phyloP scores from a whole-genome alignment of 1,284 basidiomycete genomes.

The Thecaphora thlaspeos region DNA sequence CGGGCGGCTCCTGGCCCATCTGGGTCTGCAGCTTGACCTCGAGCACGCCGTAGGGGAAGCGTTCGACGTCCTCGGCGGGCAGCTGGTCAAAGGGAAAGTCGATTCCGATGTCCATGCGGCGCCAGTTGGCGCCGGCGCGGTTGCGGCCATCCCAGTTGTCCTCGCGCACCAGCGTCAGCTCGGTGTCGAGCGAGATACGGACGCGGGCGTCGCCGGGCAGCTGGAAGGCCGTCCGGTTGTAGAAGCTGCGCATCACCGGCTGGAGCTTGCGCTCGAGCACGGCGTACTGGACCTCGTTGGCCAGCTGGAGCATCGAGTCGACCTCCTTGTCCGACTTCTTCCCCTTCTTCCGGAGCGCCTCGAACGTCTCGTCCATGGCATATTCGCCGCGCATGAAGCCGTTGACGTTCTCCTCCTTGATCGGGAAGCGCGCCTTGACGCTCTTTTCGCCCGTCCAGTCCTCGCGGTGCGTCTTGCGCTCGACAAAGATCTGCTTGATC shows the following conservation, averaged over 20 bases:
- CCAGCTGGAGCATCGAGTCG: slow-evolving; percentile 91
- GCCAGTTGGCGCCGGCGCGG: slow-evolving; percentile 85
- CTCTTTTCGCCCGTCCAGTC: slow-evolving; percentile 99
- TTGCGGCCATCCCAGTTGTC: slow-evolving; percentile 89
- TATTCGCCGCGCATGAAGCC: slow-evolving; percentile 85
- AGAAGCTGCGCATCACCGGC: slow-evolving; percentile 93
- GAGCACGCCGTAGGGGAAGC: slow-evolving; percentile 93
- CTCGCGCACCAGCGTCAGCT: slow-evolving; percentile 88
- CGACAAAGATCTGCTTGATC: slow-evolving; percentile 81
- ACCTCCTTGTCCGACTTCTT: slow-evolving; percentile 94
- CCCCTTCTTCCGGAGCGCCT: slow-evolving; percentile 80
- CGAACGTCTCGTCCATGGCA: slow-evolving; percentile 91
- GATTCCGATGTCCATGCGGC: slow-evolving; percentile 88
- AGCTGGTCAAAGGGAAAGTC: slow-evolving; percentile 85
- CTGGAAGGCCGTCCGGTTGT: slow-evolving; percentile 98
- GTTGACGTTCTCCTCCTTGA: slow-evolving; percentile 93
- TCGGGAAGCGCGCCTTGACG: slow-evolving; percentile 94
- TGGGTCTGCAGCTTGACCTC: slow-evolving; percentile 98
- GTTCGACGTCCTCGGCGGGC: slow-evolving; percentile 70
- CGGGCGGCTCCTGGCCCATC: slow-evolving; percentile 89
- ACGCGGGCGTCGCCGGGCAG: slow-evolving; percentile 96
- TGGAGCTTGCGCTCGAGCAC: slow-evolving; percentile 77
- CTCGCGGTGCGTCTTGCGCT: slow-evolving; percentile 97
- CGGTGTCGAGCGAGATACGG: slow-evolving; percentile 95
- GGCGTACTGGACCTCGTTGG: slow-evolving; percentile 92